A percentile compares a stretch with the other conserved stretches of the same genome.
Evolutionary conservation across 257 asterid genomes (phyloP).

Genomic region (Gardenia jasminoides): DNA sequence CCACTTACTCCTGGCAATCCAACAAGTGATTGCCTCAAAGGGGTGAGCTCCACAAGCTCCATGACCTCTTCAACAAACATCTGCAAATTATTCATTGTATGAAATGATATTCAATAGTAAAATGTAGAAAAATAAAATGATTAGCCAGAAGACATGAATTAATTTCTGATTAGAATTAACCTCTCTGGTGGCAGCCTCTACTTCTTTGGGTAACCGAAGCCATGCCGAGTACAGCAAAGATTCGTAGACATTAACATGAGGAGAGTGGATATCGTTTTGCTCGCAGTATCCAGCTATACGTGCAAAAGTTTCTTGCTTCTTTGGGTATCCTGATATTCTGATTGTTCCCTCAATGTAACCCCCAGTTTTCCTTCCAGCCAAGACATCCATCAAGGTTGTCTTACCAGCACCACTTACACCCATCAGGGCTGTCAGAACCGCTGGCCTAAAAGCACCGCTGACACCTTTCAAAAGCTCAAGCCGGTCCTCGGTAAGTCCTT

Average conservation of each 20-base stretch:
- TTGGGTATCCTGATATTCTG: conserved; percentile 5
- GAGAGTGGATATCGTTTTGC: conserved; percentile 21
- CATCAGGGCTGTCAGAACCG: conserved; percentile 18
- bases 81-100: background rate
- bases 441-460: conserved; percentile 19
- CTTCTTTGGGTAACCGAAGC: conserved; percentile 10
- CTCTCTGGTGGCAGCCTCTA: conserved; percentile 10
- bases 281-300: conserved; percentile 19
- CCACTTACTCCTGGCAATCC: conserved; percentile 87
- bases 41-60: conserved; percentile 31
- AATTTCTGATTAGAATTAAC: background rate
- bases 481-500: conserved; percentile 14
- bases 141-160: background rate
- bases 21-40: conserved; percentile 60
- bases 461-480: conserved; percentile 26
- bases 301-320: conserved; percentile 19
- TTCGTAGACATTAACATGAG: conserved; percentile 15
- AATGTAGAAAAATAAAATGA: background rate
- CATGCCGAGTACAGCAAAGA: conserved; percentile 16
- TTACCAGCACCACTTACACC: conserved; percentile 21
- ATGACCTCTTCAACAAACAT: conserved; percentile 18
- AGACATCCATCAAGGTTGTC: conserved; percentile 19
- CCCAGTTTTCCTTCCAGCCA: conserved; percentile 20
- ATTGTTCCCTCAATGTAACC: conserved; percentile 14
- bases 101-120: background rate